phyloP scores from a whole-genome alignment of 306 rosid species.

The Astragalus membranaceus region DNA sequence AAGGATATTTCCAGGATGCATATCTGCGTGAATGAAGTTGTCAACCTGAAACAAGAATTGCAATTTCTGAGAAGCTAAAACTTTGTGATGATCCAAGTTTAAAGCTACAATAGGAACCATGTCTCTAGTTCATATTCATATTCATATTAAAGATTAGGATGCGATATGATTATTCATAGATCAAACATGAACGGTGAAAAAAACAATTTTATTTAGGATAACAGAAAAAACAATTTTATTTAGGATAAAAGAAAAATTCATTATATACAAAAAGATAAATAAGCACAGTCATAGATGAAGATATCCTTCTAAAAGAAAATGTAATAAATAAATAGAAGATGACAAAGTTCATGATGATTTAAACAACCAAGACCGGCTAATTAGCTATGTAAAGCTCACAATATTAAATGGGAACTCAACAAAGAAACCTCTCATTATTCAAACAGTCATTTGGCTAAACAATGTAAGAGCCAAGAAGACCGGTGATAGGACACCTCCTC shows the following conservation, averaged over 20 bases:
- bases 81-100: conserved; percentile 1
- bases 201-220: not conserved
- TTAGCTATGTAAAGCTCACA: no score
- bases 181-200: not conserved
- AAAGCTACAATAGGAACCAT: not conserved
- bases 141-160: not conserved
- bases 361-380: not conserved
- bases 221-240: not conserved
- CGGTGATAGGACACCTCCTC: no score
- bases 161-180: not conserved
- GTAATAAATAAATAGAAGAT: not conserved
- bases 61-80: conserved; percentile 30
- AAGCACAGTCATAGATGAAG: no score
- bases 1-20: conserved; percentile 99
- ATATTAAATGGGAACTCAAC: no score
- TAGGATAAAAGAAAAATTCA: not conserved
- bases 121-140: not conserved
- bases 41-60: conserved; percentile 78
- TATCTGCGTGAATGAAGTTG: conserved; percentile 98
- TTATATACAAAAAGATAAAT: not conserved
- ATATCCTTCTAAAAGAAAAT: not conserved
- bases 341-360: not conserved
- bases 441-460: no score
- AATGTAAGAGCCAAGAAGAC: no score
- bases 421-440: no score